Evolutionary conservation across 2,329 filamentous ascomycete genomes (phyloP).

Genomic region (Neofusicoccum cordaticola): DNA sequence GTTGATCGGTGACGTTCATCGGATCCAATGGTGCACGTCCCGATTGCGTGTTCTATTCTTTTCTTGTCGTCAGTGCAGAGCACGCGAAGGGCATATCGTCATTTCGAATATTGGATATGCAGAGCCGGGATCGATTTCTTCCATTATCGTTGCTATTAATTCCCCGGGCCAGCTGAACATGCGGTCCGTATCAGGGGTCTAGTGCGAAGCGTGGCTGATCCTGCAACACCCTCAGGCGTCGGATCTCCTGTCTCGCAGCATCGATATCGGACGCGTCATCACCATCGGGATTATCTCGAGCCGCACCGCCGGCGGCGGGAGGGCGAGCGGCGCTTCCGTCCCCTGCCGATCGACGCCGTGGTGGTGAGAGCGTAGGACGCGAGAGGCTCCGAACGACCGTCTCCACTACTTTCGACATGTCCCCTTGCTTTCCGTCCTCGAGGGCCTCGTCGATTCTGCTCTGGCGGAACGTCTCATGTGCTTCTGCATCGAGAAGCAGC

Average conservation of each 20-base stretch:
- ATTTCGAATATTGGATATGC: not conserved
- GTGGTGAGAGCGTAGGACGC: not conserved
- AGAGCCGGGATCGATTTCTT: not conserved
- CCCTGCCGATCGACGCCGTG: not conserved
- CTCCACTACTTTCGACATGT: not conserved
- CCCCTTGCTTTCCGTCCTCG: not conserved
- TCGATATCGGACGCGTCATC: not conserved
- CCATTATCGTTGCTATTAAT: not conserved
- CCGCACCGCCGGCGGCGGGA: not conserved
- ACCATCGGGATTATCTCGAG: not conserved
- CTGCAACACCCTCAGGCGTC: conserved; percentile 1
- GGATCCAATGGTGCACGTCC: too few species aligned
- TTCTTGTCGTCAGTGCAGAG: not conserved
- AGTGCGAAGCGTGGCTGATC: conserved; percentile 1
- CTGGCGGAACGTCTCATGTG: not conserved
- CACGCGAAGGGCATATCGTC: not conserved
- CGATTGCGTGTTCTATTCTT: not conserved
- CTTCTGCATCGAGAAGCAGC: conserved; percentile 41
- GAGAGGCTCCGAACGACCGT: not conserved
- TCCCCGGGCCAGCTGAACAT: not conserved
- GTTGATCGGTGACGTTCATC: too few species aligned
- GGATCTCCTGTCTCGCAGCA: conserved; percentile 3
- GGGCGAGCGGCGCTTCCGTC: not conserved
- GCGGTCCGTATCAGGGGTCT: not conserved
- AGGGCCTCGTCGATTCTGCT: not conserved